A percentile compares a stretch with the other conserved stretches of the same genome.
Evolutionary conservation across 31 red algal species (phyloP).

Genomic region (Porphyra umbilicalis): DNA sequence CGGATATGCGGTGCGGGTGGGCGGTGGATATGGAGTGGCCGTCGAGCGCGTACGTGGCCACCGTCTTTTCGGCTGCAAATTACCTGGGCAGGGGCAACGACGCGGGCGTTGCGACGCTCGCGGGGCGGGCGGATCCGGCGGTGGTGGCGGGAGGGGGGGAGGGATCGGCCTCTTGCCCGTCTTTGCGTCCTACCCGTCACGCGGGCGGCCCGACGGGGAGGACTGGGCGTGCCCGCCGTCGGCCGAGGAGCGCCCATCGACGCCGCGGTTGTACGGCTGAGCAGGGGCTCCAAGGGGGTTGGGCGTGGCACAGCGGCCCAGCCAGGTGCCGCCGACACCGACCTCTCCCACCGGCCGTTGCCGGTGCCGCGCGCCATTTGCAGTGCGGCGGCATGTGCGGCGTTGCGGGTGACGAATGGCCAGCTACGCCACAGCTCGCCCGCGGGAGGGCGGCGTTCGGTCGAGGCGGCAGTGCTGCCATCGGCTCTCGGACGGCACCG

Average conservation of each 20-base stretch:
- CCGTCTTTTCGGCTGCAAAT: slow-evolving; percentile 60
- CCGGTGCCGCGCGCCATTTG: too few species aligned
- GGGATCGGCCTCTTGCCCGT: neutral
- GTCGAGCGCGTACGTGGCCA: slow-evolving; percentile 39
- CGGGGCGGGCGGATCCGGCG: neutral
- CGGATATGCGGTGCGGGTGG: slow-evolving; percentile 46
- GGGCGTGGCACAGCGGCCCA: too few species aligned
- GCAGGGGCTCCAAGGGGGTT: too few species aligned
- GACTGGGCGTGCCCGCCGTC: neutral
- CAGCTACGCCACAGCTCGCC: too few species aligned
- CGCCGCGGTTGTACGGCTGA: too few species aligned
- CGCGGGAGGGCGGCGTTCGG: too few species aligned
- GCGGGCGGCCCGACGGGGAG: neutral
- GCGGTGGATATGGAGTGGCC: slow-evolving; percentile 58
- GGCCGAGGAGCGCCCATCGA: neutral
- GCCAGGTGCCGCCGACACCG: too few species aligned
- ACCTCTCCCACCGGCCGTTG: too few species aligned
- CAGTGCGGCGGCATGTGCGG: too few species aligned
- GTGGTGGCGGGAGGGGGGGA: neutral
- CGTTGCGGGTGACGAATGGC: too few species aligned
- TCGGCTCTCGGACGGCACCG: too few species aligned
- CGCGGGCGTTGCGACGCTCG: neutral
- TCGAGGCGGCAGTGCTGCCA: too few species aligned
- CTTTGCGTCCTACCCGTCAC: neutral
- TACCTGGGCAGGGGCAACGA: slow-evolving; percentile 20